These are phyloP conservation scores for Verticillium isaacii DNA, from an alignment of 2,329 filamentous ascomycete genomes.

Conservation along the genomic window DNA sequence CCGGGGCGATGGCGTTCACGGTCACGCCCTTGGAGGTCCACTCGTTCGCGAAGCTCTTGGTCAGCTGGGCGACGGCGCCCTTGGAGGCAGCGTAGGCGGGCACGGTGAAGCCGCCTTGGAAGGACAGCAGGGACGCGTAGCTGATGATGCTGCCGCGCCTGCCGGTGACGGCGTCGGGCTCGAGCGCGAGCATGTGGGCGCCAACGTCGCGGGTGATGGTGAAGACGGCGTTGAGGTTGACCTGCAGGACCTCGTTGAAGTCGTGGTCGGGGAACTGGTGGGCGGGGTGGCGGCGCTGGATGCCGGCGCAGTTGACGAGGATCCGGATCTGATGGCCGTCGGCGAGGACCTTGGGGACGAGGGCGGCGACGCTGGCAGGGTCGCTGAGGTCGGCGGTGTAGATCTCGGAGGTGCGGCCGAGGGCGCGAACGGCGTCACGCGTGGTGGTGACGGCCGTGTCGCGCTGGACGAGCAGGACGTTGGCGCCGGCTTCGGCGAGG, in stretches of 20 bases:
- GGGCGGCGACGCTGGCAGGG: slow-evolving; percentile 50
- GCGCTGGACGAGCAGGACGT: slow-evolving; percentile 50
- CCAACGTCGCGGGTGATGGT: slow-evolving; percentile 72
- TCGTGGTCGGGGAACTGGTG: slow-evolving; percentile 71
- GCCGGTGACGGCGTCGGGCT: slow-evolving; percentile 39
- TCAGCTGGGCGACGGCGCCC: slow-evolving; percentile 78
- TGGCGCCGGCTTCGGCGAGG: slow-evolving; percentile 54
- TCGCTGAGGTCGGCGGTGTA: slow-evolving; percentile 67
- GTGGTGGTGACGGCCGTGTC: slow-evolving; percentile 44
- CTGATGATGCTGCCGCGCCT: slow-evolving; percentile 75
- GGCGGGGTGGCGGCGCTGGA: slow-evolving; percentile 73
- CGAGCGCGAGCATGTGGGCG: slow-evolving; percentile 67
- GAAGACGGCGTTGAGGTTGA: slow-evolving; percentile 82
- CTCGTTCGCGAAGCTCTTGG: slow-evolving; percentile 81
- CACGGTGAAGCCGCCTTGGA: slow-evolving; percentile 84
- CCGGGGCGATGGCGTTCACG: slow-evolving; percentile 85
- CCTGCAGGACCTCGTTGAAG: slow-evolving; percentile 78
- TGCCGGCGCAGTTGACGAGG: slow-evolving; percentile 81
- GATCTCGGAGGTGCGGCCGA: slow-evolving; percentile 62
- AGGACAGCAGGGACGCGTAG: slow-evolving; percentile 73
- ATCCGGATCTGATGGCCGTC: slow-evolving; percentile 66
- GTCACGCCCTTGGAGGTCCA: slow-evolving; percentile 76
- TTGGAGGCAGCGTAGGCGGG: slow-evolving; percentile 85
- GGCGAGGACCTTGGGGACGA: slow-evolving; percentile 57
- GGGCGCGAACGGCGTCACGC: slow-evolving; percentile 54